phyloP scores from a whole-genome alignment of 1,139 yeast genomes.

The Nadsonia commutata region DNA sequence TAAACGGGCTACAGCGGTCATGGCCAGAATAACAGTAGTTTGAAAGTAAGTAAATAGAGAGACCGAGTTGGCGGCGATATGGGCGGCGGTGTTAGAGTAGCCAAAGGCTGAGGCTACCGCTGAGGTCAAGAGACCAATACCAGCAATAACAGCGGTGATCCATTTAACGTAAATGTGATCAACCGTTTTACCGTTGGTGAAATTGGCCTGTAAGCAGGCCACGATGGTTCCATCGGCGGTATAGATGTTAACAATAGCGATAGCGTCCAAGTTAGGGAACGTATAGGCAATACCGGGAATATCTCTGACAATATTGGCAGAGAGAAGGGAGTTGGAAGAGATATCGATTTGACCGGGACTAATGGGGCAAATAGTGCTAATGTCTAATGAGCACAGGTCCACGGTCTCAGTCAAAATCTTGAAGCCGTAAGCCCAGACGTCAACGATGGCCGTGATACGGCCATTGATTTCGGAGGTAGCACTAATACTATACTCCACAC shows the following conservation, averaged over 20 bases:
- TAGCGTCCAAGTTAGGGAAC: conserved; percentile 91
- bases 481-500: conserved; percentile 52
- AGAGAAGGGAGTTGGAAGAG: conserved; percentile 35
- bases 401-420: conserved; percentile 41
- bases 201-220: conserved; percentile 83
- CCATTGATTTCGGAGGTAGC: conserved; percentile 71
- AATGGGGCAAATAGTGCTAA: conserved; percentile 56
- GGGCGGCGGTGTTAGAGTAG: conserved; percentile 88
- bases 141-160: conserved; percentile 94
- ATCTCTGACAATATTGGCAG: conserved; percentile 29
- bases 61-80: conserved; percentile 87
- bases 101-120: conserved; percentile 83
- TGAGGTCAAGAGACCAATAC: conserved; percentile 75
- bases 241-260: conserved; percentile 57
- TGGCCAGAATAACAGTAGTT: conserved; percentile 76
- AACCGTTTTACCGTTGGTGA: conserved; percentile 81
- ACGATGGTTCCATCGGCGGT: conserved; percentile 32
- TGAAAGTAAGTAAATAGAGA: conserved; percentile 88
- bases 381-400: conserved; percentile 43
- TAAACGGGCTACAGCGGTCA: conserved; percentile 87
- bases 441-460: conserved; percentile 52
- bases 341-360: conserved; percentile 76
- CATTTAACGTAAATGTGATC: conserved; percentile 88
- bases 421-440: conserved; percentile 73
- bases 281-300: conserved; percentile 80